Evolutionary conservation across 495 filamentous ascomycete species (phyloP).

Genomic region (Podospora comata): DNA sequence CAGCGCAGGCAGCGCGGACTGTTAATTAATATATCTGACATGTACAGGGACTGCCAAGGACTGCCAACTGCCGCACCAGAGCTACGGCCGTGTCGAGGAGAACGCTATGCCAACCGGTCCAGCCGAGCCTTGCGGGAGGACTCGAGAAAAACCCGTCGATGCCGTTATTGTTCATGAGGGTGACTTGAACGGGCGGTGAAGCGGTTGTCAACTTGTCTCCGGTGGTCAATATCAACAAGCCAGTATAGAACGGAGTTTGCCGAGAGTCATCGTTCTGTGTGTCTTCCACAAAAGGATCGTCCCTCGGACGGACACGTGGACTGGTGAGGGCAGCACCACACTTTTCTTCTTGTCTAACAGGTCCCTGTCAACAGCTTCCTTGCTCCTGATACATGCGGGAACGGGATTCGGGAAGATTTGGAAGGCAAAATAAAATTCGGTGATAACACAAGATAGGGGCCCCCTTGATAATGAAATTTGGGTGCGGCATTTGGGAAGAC

Average conservation of each 20-base stretch:
- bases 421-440: neutral
- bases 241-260: neutral
- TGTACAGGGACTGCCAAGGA: conserved; percentile 9
- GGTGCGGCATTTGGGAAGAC: neutral
- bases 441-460: neutral
- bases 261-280: neutral
- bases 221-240: neutral
- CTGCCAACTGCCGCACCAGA: conserved; percentile 6
- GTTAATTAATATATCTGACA: conserved; percentile 14
- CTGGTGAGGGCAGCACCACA: neutral
- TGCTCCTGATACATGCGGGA: neutral
- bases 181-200: too few species aligned
- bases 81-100: conserved; percentile 7
- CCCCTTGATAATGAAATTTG: conserved; percentile 1
- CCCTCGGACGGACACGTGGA: conserved; percentile 3
- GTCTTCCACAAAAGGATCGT: neutral
- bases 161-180: neutral
- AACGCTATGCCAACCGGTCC: neutral
- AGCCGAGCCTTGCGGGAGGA: conserved; percentile 1
- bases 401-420: neutral
- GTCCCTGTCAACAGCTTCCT: conserved; percentile 2
- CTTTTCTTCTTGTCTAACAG: neutral
- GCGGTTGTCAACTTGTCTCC: neutral
- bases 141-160: conserved; percentile 1
- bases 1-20: conserved; percentile 4